Conservation (phyloP, 192 early-diverging fungal species). For the Linderina pennispora region DNA sequence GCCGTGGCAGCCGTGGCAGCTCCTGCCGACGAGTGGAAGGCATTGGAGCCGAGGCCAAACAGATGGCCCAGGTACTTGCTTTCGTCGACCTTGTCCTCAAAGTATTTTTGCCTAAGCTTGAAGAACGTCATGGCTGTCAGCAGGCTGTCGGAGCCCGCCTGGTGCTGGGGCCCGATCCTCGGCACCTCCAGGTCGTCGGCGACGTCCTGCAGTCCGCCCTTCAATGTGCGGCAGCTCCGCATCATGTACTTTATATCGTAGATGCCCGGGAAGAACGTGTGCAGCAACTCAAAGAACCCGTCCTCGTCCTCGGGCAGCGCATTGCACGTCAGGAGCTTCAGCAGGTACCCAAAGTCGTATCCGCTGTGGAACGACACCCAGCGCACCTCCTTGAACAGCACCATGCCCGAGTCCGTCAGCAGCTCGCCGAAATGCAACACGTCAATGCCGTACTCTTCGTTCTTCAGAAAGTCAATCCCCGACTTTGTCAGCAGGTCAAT, state of each 20-base stretch:
- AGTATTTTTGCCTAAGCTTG: slow-evolving; percentile 94
- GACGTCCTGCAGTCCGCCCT: slow-evolving; percentile 96
- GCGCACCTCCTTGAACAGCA: slow-evolving; percentile 88
- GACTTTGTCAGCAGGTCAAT: slow-evolving; percentile 96
- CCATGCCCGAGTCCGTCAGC: slow-evolving; percentile 93
- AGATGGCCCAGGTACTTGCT: slow-evolving; percentile 69
- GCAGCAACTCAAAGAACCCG: slow-evolving; percentile 90
- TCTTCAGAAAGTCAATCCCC: slow-evolving; percentile 95
- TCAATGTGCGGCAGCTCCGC: slow-evolving; percentile 93
- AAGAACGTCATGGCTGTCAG: slow-evolving; percentile 98
- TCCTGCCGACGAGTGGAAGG: slow-evolving; percentile 11
- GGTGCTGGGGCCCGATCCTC: slow-evolving; percentile 95
- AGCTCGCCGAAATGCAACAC: slow-evolving; percentile 95
- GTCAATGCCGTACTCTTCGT: slow-evolving; percentile 95
- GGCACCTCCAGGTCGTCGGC: slow-evolving; percentile 92
- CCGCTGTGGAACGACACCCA: slow-evolving; percentile 99
- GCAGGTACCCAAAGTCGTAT: slow-evolving; percentile 98
- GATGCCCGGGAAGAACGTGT: slow-evolving; percentile 95
- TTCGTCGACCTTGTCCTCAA: slow-evolving; percentile 95
- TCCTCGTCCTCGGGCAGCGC: slow-evolving; percentile 87
- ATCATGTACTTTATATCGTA: slow-evolving; percentile 99
- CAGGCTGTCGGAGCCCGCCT: slow-evolving; percentile 96
- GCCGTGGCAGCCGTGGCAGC: neutral
- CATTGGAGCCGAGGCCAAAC: slow-evolving; percentile 39
- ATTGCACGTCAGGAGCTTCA: slow-evolving; percentile 91